Evolutionary conservation across 2,329 filamentous ascomycete species (phyloP), one percentile per base, ranked within the genome.

Genomic region (Beauveria varroae): DNA sequence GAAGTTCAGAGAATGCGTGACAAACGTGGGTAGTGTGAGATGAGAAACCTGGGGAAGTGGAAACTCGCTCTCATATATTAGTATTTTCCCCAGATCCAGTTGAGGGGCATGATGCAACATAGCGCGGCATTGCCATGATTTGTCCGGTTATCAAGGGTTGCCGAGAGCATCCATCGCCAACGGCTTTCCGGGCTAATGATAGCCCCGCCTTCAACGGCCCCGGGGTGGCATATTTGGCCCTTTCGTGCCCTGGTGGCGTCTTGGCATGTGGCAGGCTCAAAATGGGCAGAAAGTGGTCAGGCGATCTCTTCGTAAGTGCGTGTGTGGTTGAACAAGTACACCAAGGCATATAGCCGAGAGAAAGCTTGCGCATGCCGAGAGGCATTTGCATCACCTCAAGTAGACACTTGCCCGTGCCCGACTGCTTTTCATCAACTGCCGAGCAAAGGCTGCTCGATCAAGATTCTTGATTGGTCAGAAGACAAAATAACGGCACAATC

Each of bases 181-280:
- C 57, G 57, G 57, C 57, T 59, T 59, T 59, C 37, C 57, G 47
- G 46, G 57, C 47, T 26, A 44, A 52, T 26, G 30, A 28, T 6
- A 1, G 49, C 40, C 57, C 57, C 47, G 49, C 49, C 24, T 59
- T 52, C 34, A 10, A 52, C 57, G 28, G 44, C 30, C 18, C 52
- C 40, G 52, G 52, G 24, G 52, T 22, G 12, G 22, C 18, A 57
- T 16, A n/a, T 3, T 57, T 24, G 30, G 24, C 14, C 20, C 43
- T 14, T 2, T 41, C 12, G 44, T 34, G 3, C 20, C 43, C 10
- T 34, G 20, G 44, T 37, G 28, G 53, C 40, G 24, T 20, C 26
- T 30, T 55, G 53, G 6, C 54, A 57, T 57, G 54, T 47, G 41
- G 47, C n/a, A n/a, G 18, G n/a, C 30, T 34, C 10, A 16, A 12